Conservation (phyloP, 176 grass and related monocot species). For the Triticum monococcum region DNA sequence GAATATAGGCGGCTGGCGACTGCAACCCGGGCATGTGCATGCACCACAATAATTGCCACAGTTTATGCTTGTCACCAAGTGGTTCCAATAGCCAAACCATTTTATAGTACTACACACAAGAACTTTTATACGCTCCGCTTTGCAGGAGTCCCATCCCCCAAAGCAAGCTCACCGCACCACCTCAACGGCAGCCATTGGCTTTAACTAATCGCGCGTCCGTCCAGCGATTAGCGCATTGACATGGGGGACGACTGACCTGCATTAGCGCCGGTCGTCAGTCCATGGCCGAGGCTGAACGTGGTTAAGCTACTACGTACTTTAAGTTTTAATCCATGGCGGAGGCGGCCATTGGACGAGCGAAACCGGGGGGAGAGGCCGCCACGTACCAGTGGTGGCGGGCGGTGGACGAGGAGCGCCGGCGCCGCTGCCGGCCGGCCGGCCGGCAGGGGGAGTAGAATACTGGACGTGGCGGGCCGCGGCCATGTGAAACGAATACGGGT, state of each 20-base stretch:
- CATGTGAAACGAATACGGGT: conserved; percentile 30
- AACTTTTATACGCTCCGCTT: not conserved
- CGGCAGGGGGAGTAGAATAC: not conserved
- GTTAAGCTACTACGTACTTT: not conserved
- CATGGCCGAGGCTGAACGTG: not conserved
- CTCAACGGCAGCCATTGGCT: not conserved
- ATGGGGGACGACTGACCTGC: not conserved
- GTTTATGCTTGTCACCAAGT: not conserved
- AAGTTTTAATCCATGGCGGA: not conserved
- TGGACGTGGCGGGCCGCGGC: conserved; percentile 19
- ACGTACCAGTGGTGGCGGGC: not conserved
- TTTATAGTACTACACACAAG: not conserved
- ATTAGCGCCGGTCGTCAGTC: not conserved
- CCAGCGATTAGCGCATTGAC: not conserved
- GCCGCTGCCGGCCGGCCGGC: conserved; percentile 29
- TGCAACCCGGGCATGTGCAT: conserved; percentile 42
- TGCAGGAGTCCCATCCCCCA: not conserved
- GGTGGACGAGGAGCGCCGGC: not conserved
- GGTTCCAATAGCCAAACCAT: not conserved
- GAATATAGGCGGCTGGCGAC: conserved; percentile 32
- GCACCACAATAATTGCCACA: conserved; percentile 34
- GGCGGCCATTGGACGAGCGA: not conserved
- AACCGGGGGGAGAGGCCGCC: not conserved
- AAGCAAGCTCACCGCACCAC: not conserved
- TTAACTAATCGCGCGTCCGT: not conserved